Conservation (phyloP, 1,284 basidiomycete genomes). For the Apiotrichum sp. region DNA sequence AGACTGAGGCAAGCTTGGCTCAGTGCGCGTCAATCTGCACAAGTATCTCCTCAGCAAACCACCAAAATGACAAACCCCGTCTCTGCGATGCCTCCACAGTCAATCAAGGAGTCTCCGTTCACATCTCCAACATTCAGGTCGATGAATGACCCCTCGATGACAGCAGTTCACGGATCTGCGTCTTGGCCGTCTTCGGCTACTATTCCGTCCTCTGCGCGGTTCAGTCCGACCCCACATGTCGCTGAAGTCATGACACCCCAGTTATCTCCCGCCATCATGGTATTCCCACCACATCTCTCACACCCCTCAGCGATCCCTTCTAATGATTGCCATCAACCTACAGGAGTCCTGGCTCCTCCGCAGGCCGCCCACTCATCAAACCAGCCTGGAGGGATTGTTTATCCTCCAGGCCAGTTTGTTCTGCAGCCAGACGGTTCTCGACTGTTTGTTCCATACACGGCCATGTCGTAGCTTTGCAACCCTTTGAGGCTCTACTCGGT, state of each 20-base stretch:
- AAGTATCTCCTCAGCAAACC: background rate
- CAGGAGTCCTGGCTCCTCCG: background rate
- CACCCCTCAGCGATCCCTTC: background rate
- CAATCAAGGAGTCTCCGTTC: conserved; percentile 8
- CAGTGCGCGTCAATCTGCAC: background rate
- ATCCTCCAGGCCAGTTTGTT: conserved; percentile 3
- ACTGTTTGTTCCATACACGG: conserved; percentile 5
- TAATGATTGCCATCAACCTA: background rate
- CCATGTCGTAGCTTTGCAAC: conserved; percentile 4
- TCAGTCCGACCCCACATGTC: background rate
- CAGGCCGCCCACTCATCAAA: background rate
- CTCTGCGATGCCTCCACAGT: background rate
- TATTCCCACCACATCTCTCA: background rate
- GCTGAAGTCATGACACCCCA: background rate
- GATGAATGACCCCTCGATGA: background rate
- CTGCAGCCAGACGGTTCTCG: conserved; percentile 2
- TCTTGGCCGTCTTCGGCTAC: background rate
- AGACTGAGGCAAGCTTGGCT: conserved; percentile 4
- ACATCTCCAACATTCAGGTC: conserved; percentile 8
- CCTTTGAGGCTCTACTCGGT: no score
- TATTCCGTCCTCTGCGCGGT: background rate
- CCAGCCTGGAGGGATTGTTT: background rate
- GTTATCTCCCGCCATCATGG: background rate
- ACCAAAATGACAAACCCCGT: background rate
- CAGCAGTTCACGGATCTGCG: background rate